These are phyloP conservation scores for Mariannaea elegans DNA, from an alignment of 2,329 filamentous ascomycete genomes.

Conservation along the genomic window DNA sequence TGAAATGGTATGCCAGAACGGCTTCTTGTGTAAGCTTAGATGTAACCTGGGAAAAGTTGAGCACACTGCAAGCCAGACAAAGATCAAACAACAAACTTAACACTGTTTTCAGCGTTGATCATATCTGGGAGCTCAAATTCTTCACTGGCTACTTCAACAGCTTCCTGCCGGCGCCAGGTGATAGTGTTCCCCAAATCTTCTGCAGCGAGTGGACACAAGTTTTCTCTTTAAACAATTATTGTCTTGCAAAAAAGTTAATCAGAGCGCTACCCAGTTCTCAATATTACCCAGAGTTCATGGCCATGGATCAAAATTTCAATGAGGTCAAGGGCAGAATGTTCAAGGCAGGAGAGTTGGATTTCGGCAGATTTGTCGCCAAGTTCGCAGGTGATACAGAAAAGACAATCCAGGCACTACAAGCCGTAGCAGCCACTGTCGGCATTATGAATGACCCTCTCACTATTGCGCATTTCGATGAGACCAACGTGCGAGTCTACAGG, in stretches of 20 bases:
- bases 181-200: no score
- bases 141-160: conserved; percentile 18
- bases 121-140: conserved; percentile 21
- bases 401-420: not conserved
- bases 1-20: no score
- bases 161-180: not conserved
- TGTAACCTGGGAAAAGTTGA: no score
- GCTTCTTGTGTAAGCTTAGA: no score
- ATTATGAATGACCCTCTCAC: conserved; percentile 1
- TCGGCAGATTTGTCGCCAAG: no score
- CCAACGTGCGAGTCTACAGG: conserved; percentile 17
- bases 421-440: conserved; percentile 7
- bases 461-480: conserved; percentile 5
- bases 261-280: not conserved
- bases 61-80: no score
- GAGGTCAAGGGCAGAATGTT: conserved; percentile 18
- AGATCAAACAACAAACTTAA: no score
- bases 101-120: conserved; percentile 6
- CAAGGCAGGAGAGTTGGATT: conserved; percentile 1
- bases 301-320: conserved; percentile 4
- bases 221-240: no score
- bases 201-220: no score
- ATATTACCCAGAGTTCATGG: conserved; percentile 17
- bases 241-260: not conserved
- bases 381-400: not conserved